Base-by-base conservation (phyloP, 2,329 filamentous ascomycete species). In the Cordyceps sp. region DNA sequence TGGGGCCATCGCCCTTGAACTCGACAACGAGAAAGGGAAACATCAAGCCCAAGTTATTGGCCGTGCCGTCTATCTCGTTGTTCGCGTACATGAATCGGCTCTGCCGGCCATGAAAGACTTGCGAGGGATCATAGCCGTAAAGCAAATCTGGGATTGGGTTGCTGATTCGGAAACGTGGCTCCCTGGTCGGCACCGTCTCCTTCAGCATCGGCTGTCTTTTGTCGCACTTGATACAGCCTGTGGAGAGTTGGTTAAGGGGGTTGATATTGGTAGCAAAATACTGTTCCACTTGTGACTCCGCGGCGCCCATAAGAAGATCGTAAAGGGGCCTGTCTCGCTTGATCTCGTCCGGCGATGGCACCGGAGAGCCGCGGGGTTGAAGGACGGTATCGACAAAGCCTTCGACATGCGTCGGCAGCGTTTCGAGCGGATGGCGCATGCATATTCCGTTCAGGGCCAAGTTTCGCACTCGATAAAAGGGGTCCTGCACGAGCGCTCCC, bases 1-100 rank as follows among this genome's bases (percentile, higher is more conserved):
- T 12, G 12, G 31, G 31, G 10, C 47, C 44, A 12, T 51, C 45
- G n/a, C 45, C 48, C 24, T 37, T 39, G 29, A 42, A 36, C 25
- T 42, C 37, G n/a, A 42, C 15, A 10, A 34, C 19, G 20, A 45
- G 36, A 29, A 42, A 45, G 12, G 27, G 27, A 21, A n/a, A 29
- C 4, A 15, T n/a, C 27, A 29, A 10, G 18, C 9, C 18, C 5
- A 20, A 12, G 17, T 6, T 29, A 18, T 29, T 29, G 10, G 27
- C 27, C 7, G 10, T 14, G 10, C 26, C 26, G 3, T n/a, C 15
- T 4, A 13, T 12, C 5, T 14, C 15, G 15, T 10, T 6, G 26
- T 28, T 14, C 7, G 10, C 15, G 15, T 4, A 5, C 13, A 6
- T 9, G 13, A 14, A n/a, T 16, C 13, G 16, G 12, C 5, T 18